Percentiles rank a stretch among this genome's conserved stretches.
Evolutionary conservation across 78 protist species (phyloP).

Genomic region (Chrysochromulina parva): DNA sequence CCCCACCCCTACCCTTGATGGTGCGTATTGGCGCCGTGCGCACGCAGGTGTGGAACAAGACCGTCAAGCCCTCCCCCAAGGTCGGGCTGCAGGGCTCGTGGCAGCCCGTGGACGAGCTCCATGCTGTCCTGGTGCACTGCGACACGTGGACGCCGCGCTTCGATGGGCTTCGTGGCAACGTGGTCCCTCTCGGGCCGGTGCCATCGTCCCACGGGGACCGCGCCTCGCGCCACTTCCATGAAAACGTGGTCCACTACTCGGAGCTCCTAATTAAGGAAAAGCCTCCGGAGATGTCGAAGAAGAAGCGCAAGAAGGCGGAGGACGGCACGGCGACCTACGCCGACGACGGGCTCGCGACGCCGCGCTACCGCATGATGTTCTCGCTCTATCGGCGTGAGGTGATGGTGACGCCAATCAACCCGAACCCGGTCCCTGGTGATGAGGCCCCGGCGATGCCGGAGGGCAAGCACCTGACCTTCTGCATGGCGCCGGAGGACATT

Average conservation of each 20-base stretch:
- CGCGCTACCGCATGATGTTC: constrained; percentile 8
- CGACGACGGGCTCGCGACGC: neutral
- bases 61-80: neutral
- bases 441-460: neutral
- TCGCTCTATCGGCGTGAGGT: neutral
- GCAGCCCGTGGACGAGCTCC: neutral
- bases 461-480: neutral
- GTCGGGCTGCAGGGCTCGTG: neutral
- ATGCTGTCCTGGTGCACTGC: constrained; percentile 7
- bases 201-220: neutral
- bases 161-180: neutral
- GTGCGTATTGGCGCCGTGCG: no score
- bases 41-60: constrained; percentile 27
- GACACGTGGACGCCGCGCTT: constrained; percentile 7
- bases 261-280: neutral
- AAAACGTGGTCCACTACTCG: neutral
- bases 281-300: neutral
- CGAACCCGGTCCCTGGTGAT: no score
- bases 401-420: neutral
- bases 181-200: neutral
- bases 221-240: neutral
- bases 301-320: constrained; percentile 16
- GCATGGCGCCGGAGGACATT: neutral
- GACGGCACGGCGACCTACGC: neutral
- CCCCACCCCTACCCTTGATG: no score